Base-by-base conservation (phyloP, 176 grass and related monocot species). In the Aegilops sharonensis region DNA sequence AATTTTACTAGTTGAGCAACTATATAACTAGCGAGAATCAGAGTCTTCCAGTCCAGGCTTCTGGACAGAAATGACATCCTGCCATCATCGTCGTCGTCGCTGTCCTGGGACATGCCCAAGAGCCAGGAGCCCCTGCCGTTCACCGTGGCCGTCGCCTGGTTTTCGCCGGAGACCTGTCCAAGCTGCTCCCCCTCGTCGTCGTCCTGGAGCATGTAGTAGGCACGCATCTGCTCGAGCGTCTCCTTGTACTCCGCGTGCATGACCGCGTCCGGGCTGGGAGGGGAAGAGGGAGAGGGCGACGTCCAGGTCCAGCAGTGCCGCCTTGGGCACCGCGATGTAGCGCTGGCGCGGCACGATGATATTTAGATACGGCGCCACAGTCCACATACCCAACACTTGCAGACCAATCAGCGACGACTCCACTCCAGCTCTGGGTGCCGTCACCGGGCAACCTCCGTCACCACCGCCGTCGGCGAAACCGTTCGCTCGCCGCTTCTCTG, bases 221-320 rank as follows among this genome's bases (percentile, higher is more conserved):
- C 72, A 34, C 91, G 93, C 95, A 95, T 98, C 56, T 98, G 91
- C 85, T 98, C 95, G 31, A 98, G 89, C 74, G 93, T 80, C 84
- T 81, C 73, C 91, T 92, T 98, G 86, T 98, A 93, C 84, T 98
- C 95, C 10, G 95, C 95, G 77, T 98, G 93, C 24, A 98, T 81
- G 68, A 98, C 91, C 6, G 89, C 89, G 68, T 98, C 95, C 6
- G 23, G 31, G 4, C 6, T 89, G 87, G 77, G 89, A 75, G 4
- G 81, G 39, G 75, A 95, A 94, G 52, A 91, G 80, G 17, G 69
- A 37, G 40, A 98, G 93, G 18, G 91, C 45, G 5, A 73, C 95
- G 30, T 31, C 30, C 30, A 31, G 30, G 57, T 94, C 83, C 23
- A 98, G 95, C 81, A 98, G 87, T 11, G 91, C 89, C 2, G 37